Evolutionary conservation across 176 grass and related monocot species (phyloP), one percentile per base, ranked within the genome.

Genomic region (Zea luxurians): DNA sequence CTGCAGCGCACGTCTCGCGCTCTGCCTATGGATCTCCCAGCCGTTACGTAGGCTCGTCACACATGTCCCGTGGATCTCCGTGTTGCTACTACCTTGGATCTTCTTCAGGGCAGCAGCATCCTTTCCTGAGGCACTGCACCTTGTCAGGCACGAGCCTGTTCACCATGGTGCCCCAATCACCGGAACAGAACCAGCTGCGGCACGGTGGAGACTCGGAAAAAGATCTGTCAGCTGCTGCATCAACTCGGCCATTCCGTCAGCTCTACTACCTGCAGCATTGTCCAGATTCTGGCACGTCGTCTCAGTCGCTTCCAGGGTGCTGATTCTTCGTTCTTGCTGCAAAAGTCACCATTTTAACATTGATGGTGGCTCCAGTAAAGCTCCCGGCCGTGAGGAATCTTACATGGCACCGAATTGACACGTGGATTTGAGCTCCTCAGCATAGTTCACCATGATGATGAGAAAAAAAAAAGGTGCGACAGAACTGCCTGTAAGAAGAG

Each of bases 281-380:
- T 20, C 54, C 59, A 4, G 85, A 90, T 67, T 92, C 91, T 61
- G 85, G 70, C 67, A 83, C 64, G 1, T 91, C 83, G 1, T 68
- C 78, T 62, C 89, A 92, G 61, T 98, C 95, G 1, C 81, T 90
- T 17, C 89, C 95, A 27, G 89, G 89, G 53, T 94, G 85, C 54
- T 92, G 83, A 98, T 53, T 72, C 38, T 13, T 92, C 80, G 94
- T 53, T 72, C 38, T 13, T 71, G 54, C 20, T 74, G 15, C 75
- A 37, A 62, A 50, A 62, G 78, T 61, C 2, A 53, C 43, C 16
- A 13, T 40, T 70, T 84, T 48, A 71, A 6, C 60, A 42, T n/a
- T 7, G 47, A 38, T 63, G 8, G 12, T 83, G 45, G n/a, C 38
- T 69, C 41, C 21, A 61, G 35, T 13, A 47, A 42, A 68, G 10